Base-by-base conservation (phyloP, 1,284 basidiomycete genomes). In the Pholiota adiposa region DNA sequence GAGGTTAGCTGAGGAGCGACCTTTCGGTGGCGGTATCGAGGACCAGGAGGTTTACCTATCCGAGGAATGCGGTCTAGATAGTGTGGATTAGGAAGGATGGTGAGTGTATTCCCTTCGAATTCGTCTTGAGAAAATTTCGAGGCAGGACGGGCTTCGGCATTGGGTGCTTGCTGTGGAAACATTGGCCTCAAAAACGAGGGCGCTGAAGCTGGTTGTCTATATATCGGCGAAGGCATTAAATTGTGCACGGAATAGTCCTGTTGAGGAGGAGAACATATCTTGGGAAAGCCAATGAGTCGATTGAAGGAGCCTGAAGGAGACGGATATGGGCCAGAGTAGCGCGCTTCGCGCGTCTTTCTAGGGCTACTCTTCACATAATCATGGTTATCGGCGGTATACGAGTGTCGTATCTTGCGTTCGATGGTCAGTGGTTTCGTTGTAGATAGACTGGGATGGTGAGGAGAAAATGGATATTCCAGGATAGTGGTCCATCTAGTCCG, bases 391-490 rank as follows among this genome's bases (percentile, higher is more conserved):
- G 12, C 38, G 11, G 2, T 29, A 16, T 11, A 34, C 2, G 43
- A n/a, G 9, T n/a, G 38, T 3, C 16, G 38, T n/a, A 7, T 55
- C 16, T 48, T 55, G 1, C 29, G 33, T 21, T 11, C 29, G 31
- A 48, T 25, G 12, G 33, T 40, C 14, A 55, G 34, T 9, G 53
- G 54, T 12, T 12, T 18, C n/a, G 54, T 49, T 8, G 44, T 36
- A 3, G 54, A 46, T 7, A 48, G 6, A n/a, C 18, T 27, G 9
- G 44, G 43, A 23, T 55, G 27, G 12, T 23, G 19, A 7, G 43
- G 54, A 25, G 54, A 33, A n/a, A 48, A 49, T 9, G 54, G 43
- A 27, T 55, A 48, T 5, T 54, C 41, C 18, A 46, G n/a, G 4
- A 21, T 9, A 21, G 41, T 31, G 29, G n/a, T n/a, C n/a, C n/a